Conservation (phyloP, 2,329 filamentous ascomycete species). For the Sporothrix schenckii region DNA sequence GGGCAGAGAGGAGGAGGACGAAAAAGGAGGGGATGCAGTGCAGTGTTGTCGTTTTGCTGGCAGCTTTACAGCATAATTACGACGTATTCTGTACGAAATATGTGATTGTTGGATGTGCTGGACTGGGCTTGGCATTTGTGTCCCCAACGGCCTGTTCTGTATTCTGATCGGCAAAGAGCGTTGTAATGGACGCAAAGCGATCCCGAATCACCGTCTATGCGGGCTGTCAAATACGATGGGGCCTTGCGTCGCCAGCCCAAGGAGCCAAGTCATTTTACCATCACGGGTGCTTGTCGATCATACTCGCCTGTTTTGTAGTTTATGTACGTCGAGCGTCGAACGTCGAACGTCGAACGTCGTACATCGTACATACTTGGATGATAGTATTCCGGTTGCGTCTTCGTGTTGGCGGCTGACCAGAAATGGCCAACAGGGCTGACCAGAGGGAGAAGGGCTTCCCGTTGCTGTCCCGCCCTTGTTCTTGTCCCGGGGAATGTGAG, state of each 20-base stretch:
- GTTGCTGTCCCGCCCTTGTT: too few relatives aligned
- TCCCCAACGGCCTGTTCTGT: background rate
- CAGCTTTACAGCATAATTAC: background rate
- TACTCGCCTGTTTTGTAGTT: background rate
- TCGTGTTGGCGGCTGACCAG: background rate
- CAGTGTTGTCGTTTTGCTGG: background rate
- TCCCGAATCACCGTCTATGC: background rate
- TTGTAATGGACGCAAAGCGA: background rate
- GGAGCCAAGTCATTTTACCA: background rate
- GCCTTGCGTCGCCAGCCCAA: background rate
- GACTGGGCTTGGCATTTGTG: background rate
- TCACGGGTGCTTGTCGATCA: background rate
- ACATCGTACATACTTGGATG: background rate
- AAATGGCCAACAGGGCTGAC: conserved; percentile 15
- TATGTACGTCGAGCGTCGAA: background rate
- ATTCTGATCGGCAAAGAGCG: conserved; percentile 12
- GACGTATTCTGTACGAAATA: too few relatives aligned
- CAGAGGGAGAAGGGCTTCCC: background rate
- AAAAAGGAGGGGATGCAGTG: background rate
- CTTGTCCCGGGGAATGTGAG: conserved; percentile 4
- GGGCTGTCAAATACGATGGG: background rate
- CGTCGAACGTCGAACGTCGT: background rate
- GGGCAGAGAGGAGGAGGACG: background rate
- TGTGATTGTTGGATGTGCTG: background rate
- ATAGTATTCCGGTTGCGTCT: too few relatives aligned